These are phyloP conservation scores for Lunularia cruciata DNA, from an alignment of 225 moss, liverwort and hornwort species.

Conservation along the genomic window DNA sequence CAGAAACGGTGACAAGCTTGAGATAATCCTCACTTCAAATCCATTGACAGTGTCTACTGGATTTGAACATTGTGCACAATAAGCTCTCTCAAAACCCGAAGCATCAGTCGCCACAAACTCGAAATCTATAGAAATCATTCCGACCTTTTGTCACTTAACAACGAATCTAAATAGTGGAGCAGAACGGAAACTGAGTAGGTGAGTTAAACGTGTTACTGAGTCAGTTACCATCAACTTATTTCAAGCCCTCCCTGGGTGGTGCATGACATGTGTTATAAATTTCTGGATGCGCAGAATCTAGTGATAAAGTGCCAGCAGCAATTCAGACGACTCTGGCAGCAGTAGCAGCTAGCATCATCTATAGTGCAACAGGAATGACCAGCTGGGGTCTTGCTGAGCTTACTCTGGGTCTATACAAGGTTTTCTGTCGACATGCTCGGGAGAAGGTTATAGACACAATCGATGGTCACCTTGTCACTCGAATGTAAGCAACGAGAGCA, in stretches of 20 bases:
- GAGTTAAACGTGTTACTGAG: neutral
- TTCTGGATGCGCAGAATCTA: neutral
- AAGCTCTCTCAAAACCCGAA: no score
- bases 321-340: conserved; percentile 72
- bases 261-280: neutral
- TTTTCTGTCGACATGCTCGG: conserved; percentile 63
- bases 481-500: conserved; percentile 41
- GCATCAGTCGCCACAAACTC: no score
- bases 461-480: conserved; percentile 49
- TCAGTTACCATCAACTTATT: neutral
- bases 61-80: no score
- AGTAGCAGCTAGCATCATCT: conserved; percentile 79
- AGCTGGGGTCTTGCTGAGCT: conserved; percentile 82
- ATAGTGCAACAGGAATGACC: conserved; percentile 84
- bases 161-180: no score
- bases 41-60: no score
- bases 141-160: no score
- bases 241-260: neutral
- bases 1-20: no score
- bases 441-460: conserved; percentile 75
- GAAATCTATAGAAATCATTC: no score
- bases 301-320: conserved; percentile 31
- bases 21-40: no score
- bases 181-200: no score
- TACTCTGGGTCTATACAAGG: conserved; percentile 85